These are phyloP conservation scores for Tarenaya hassleriana DNA, from an alignment of 345 rosid species.

Conservation along the genomic window DNA sequence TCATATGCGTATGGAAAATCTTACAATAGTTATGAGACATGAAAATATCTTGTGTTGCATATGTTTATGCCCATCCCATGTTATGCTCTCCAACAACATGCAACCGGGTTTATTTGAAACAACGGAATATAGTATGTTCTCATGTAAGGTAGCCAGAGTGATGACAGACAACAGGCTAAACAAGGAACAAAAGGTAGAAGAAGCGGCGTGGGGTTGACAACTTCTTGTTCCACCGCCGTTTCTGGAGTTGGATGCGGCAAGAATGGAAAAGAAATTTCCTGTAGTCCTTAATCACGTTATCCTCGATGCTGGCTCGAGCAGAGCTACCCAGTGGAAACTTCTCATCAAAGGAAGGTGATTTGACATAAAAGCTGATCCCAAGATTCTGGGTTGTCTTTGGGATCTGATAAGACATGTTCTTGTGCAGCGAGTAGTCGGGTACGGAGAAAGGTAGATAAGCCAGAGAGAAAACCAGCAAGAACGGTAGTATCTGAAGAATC, in stretches of 20 bases:
- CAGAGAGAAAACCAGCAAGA: slow-evolving; percentile 62
- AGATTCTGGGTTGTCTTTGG: slow-evolving; percentile 54
- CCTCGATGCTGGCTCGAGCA: slow-evolving; percentile 56
- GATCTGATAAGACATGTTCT: slow-evolving; percentile 55
- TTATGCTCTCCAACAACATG: no score
- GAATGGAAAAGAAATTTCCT: slow-evolving; percentile 55
- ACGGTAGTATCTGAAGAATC: slow-evolving; percentile 62
- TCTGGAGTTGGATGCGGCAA: slow-evolving; percentile 68
- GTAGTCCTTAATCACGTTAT: slow-evolving; percentile 63
- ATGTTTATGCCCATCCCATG: no score
- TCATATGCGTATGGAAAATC: no score
- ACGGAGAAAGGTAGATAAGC: slow-evolving; percentile 70
- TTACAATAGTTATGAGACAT: no score
- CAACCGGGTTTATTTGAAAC: no score
- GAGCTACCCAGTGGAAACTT: slow-evolving; percentile 63
- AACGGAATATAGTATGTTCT: no score
- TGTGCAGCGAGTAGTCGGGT: slow-evolving; percentile 66
- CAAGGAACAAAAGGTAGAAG: no score
- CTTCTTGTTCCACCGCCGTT: slow-evolving; percentile 69
- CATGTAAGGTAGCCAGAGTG: no score
- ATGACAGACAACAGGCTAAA: background rate
- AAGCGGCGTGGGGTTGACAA: slow-evolving; percentile 73
- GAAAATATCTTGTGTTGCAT: no score
- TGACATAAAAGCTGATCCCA: slow-evolving; percentile 66
- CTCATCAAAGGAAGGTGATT: slow-evolving; percentile 56